Percentiles rank a stretch among this genome's conserved stretches.
Evolutionary conservation across 208 protist species (phyloP).

Genomic region (Angomonas deanei): DNA sequence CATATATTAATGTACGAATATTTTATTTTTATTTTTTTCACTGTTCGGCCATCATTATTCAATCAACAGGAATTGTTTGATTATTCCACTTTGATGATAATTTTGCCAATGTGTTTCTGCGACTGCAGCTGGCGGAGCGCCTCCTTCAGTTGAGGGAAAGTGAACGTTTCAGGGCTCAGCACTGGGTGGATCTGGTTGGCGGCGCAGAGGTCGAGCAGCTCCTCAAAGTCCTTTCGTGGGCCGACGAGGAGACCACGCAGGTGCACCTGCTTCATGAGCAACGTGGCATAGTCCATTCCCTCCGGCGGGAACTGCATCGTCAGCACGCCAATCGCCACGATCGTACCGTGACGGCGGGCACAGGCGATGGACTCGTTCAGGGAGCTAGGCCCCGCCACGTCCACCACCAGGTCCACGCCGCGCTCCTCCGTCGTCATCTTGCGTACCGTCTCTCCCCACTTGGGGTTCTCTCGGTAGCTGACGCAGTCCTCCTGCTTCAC

Average conservation of each 20-base stretch:
- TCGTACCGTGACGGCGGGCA: conserved; percentile 14
- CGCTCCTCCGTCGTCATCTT: conserved; percentile 15
- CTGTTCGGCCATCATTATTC: no score
- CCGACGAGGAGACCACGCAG: conserved; percentile 18
- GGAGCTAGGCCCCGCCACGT: conserved; percentile 18
- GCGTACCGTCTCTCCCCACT: conserved; percentile 19
- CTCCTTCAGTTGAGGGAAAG: conserved; percentile 11
- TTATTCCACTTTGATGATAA: conserved; percentile 13
- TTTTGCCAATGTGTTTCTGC: conserved; percentile 23
- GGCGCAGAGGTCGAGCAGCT: conserved; percentile 22
- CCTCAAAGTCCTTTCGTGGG: conserved; percentile 21
- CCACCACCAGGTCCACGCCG: conserved; percentile 26
- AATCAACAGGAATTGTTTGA: no score
- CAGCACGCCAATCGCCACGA: conserved; percentile 11
- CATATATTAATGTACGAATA: neutral
- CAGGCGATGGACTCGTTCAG: conserved; percentile 19
- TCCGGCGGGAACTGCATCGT: neutral
- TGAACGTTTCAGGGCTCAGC: conserved; percentile 13
- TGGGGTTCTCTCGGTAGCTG: conserved; percentile 20
- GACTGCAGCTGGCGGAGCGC: conserved; percentile 14
- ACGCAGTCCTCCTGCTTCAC: conserved; percentile 20
- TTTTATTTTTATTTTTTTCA: neutral
- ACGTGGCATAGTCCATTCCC: conserved; percentile 8
- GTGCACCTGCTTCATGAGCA: conserved; percentile 19
- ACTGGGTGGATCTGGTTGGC: conserved; percentile 13